These are phyloP conservation scores for Microbotryum silenes-acaulis DNA, from an alignment of 1,284 basidiomycete genomes.

Conservation along the genomic window DNA sequence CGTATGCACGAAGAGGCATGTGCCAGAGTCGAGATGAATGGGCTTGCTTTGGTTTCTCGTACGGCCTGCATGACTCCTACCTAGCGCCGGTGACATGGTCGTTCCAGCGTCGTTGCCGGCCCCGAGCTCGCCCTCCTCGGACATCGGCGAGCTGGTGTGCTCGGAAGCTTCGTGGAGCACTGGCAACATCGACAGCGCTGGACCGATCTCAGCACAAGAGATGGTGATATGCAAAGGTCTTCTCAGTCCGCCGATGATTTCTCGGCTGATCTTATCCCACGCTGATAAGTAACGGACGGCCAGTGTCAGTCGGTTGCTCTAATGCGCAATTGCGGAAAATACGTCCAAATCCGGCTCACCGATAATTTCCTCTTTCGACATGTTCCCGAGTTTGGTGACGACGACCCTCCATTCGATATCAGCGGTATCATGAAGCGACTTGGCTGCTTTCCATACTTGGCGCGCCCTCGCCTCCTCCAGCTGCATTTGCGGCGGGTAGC, in stretches of 20 bases:
- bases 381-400: slow-evolving; percentile 56
- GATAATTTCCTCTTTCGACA: slow-evolving; percentile 50
- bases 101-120: neutral
- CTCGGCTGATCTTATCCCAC: slow-evolving; percentile 52
- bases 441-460: slow-evolving; percentile 57
- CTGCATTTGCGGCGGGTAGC: slow-evolving; percentile 46
- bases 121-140: neutral
- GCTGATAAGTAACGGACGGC: slow-evolving; percentile 44
- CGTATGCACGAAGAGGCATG: slow-evolving; percentile 18
- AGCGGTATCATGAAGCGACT: slow-evolving; percentile 53
- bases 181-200: slow-evolving; percentile 1
- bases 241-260: slow-evolving; percentile 1
- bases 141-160: slow-evolving; percentile 10
- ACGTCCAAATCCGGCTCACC: slow-evolving; percentile 46
- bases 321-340: neutral
- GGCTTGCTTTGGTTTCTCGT: slow-evolving; percentile 1
- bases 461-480: slow-evolving; percentile 43
- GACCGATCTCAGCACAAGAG: neutral
- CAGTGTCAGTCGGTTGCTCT: slow-evolving; percentile 13
- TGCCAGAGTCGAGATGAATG: slow-evolving; percentile 12
- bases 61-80: neutral
- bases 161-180: neutral
- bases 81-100: neutral
- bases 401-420: slow-evolving; percentile 71
- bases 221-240: slow-evolving; percentile 24